Base-by-base conservation (phyloP, 371 early-diverging fungal genomes). In the Basidiobolus meristosporus region DNA sequence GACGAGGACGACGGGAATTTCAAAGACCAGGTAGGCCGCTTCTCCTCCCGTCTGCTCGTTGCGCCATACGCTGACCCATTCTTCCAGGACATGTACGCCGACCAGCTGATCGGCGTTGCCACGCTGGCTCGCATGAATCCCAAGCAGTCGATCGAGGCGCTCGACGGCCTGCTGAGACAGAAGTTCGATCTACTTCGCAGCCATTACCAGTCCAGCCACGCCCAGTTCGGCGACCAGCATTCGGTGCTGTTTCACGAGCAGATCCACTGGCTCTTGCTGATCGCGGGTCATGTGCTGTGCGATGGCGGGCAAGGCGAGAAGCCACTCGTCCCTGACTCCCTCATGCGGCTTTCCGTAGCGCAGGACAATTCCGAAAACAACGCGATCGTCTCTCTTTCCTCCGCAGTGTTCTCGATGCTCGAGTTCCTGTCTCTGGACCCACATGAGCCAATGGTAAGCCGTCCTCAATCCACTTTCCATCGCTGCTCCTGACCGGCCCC, bases 231-330 rank as follows among this genome's bases (percentile, higher is more conserved):
- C 4, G 48, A 45, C 3, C 45, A 48, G 12, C 45, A 57, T 19
- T 52, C 48, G 32, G 44, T 44, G 31, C 38, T 38, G 9, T 43
- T 77, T 16, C 63, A 70, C 31, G 85, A 84, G 42, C 72, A 74
- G 19, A 31, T 77, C 11, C 79, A 84, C 57, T 84, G 85, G 85
- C 52, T 80, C 3, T 56, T 72, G 1, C 57, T 84, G 18, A 70
- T 84, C 23, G 39, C 64, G 17, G 81, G 66, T 7, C 69, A 69
- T 51, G 46, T 82, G 7, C 48, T 84, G 31, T 72, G 77, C 1
- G 79, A 81, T 48, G 49, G 68, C 12, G 76, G 64, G 12, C 49
- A 57, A 28, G 81, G 82, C 4, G 85, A 84, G 47, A 66, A 64
- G n/a, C 80, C 81, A 2, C 51, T 73, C 53, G 63, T 84, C 16